Evolutionary conservation across 805 yeast species (phyloP), one percentile per base, ranked within the genome.

Genomic region (Kuraishia borneana): DNA sequence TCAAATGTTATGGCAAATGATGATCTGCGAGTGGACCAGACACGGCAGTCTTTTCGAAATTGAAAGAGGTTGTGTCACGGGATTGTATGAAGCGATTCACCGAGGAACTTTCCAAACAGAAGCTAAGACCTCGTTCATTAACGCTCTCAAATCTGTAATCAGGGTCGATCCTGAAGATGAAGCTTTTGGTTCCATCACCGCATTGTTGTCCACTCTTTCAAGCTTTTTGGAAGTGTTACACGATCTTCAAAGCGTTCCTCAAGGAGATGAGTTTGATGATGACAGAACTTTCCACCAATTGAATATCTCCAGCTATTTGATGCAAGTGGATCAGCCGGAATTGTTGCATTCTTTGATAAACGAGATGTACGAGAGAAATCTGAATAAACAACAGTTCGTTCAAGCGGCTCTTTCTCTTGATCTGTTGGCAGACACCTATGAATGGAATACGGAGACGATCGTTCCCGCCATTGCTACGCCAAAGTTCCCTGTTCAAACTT

Each of bases 371-470:
- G 78, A 76, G 42, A 71, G 68, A 40, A 76, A 81, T 45, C 38
- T 79, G 33, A 46, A 53, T 16, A 79, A 75, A 53, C 61, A 60
- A 18, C 83, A 83, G 48, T 72, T 53, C 48, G 77, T 80, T 21
- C 95, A 85, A 58, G 94, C 94, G 6, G 95, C 89, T 3, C 65
- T 85, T 41, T 73, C 87, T 45, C 64, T 84, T 45, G 87, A 81
- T 50, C 62, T 83, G 37, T 63, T 85, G 44, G 92, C 94, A 0
- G 65, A 77, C 17, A 79, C 89, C 2, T 82, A 76, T 52, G 60
- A 65, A 6, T 85, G 95, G 95, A 70, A 70, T 41, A 74, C 72
- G 34, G 73, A 70, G 36, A 63, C 63, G 21, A 47, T 56, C 5
- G 53, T 83, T 21, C 73, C 83, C 1, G 58, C 76, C 5, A 68